phyloP scores from a whole-genome alignment of 805 yeast species.

The Ogataea angusta region DNA sequence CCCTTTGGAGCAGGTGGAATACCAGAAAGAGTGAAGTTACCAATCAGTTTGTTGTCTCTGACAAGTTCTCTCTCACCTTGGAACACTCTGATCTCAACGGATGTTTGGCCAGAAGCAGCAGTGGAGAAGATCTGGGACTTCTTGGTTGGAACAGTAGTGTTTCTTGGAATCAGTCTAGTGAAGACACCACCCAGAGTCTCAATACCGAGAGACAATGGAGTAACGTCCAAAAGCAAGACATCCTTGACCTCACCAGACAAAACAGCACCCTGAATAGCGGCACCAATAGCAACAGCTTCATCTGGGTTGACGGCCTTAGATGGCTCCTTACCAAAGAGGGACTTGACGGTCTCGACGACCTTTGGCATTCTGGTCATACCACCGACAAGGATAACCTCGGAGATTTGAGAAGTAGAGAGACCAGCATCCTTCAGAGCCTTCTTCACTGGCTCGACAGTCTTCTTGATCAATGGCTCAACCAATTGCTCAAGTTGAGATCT shows the following conservation, averaged over 20 bases:
- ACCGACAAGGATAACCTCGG: constrained; percentile 76
- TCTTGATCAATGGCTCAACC: constrained; percentile 62
- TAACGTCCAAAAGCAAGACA: constrained; percentile 74
- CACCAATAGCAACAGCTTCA: constrained; percentile 90
- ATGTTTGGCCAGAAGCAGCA: constrained; percentile 94
- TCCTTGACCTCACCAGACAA: constrained; percentile 79
- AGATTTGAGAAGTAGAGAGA: constrained; percentile 59
- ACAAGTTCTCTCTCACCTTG: constrained; percentile 99
- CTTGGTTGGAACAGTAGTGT: constrained; percentile 96
- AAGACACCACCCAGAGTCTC: constrained; percentile 98
- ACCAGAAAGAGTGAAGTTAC: constrained; percentile 93
- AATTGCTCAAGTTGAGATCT: constrained; percentile 67
- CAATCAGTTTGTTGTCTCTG: constrained; percentile 95
- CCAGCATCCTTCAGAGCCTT: constrained; percentile 75
- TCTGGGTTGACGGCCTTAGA: constrained; percentile 81
- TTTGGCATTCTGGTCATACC: constrained; percentile 93
- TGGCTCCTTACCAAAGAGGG: constrained; percentile 60
- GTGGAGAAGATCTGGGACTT: constrained; percentile 95
- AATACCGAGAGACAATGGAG: constrained; percentile 90
- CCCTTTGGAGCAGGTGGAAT: constrained; percentile 96
- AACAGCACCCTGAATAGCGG: constrained; percentile 87
- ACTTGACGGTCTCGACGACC: constrained; percentile 59
- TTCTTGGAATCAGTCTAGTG: constrained; percentile 85
- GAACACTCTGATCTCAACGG: constrained; percentile 96
- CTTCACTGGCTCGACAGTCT: constrained; percentile 70